These are phyloP conservation scores for Suillus subalutaceus DNA, from an alignment of 768 basidiomycete species.

Conservation along the genomic window DNA sequence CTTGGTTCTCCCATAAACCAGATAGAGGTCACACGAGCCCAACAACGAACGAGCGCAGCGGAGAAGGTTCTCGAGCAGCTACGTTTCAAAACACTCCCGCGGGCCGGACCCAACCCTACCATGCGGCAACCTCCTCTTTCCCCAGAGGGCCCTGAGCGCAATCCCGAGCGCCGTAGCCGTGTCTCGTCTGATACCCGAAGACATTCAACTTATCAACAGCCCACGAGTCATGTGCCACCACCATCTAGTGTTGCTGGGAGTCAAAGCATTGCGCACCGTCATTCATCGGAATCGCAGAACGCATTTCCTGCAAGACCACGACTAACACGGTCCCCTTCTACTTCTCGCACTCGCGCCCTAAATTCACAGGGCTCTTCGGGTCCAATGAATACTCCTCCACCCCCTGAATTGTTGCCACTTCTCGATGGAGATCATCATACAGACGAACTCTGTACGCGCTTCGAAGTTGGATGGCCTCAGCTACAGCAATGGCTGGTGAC, in stretches of 20 bases:
- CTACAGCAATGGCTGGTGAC: constrained; percentile 71
- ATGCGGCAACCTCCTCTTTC: constrained; percentile 22
- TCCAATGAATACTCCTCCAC: constrained; percentile 34
- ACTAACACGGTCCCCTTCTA: constrained; percentile 63
- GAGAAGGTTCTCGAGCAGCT: constrained; percentile 72
- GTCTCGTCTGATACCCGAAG: constrained; percentile 35
- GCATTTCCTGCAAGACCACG: constrained; percentile 28
- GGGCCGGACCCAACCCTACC: constrained; percentile 32
- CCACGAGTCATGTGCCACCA: background rate
- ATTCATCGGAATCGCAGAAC: background rate
- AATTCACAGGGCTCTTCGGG: constrained; percentile 29
- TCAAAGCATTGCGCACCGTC: constrained; percentile 6
- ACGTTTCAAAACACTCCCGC: constrained; percentile 57
- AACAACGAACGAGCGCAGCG: constrained; percentile 63
- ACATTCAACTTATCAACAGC: constrained; percentile 23
- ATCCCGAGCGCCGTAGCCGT: constrained; percentile 25
- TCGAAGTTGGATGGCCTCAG: constrained; percentile 82
- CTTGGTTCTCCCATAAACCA: constrained; percentile 33
- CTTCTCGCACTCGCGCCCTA: constrained; percentile 38
- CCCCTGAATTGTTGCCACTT: constrained; percentile 56
- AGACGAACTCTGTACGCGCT: constrained; percentile 84
- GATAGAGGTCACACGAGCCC: constrained; percentile 35
- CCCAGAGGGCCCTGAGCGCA: constrained; percentile 19
- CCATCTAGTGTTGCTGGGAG: constrained; percentile 23
- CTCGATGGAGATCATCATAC: constrained; percentile 92